These are phyloP conservation scores for Hanseniaspora hatyaiensis DNA, from an alignment of 805 yeast genomes.

Conservation along the genomic window DNA sequence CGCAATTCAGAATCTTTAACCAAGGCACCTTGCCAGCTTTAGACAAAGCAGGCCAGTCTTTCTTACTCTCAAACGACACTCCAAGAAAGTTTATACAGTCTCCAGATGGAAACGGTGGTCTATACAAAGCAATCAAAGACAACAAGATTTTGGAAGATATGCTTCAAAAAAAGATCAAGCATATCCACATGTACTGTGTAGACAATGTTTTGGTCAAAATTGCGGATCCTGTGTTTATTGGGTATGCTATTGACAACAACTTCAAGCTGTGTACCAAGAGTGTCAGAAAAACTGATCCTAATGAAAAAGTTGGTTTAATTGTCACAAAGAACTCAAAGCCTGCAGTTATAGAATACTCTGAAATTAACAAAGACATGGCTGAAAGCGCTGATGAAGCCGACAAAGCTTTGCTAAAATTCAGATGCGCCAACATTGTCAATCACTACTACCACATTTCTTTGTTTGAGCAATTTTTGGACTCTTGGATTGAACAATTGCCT, in stretches of 20 bases:
- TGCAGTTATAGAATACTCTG: slow-evolving; percentile 90
- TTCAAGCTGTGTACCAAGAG: slow-evolving; percentile 83
- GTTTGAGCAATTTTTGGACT: slow-evolving; percentile 44
- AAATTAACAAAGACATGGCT: slow-evolving; percentile 65
- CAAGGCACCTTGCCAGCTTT: slow-evolving; percentile 95
- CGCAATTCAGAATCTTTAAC: slow-evolving; percentile 68
- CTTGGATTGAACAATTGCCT: slow-evolving; percentile 70
- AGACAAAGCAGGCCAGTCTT: slow-evolving; percentile 51
- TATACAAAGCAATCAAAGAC: slow-evolving; percentile 67
- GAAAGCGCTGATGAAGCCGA: slow-evolving; percentile 46
- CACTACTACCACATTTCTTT: slow-evolving; percentile 86
- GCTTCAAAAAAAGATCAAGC: slow-evolving; percentile 56
- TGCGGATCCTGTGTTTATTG: slow-evolving; percentile 80
- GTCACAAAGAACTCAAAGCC: slow-evolving; percentile 60
- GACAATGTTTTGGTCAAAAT: slow-evolving; percentile 85
- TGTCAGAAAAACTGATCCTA: slow-evolving; percentile 80
- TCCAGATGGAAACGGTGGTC: slow-evolving; percentile 98
- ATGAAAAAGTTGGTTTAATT: slow-evolving; percentile 84
- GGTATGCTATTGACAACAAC: slow-evolving; percentile 59
- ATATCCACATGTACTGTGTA: slow-evolving; percentile 92
- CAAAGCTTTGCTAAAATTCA: slow-evolving; percentile 48
- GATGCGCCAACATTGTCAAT: slow-evolving; percentile 96
- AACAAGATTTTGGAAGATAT: slow-evolving; percentile 62
- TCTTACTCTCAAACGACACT: slow-evolving; percentile 46
- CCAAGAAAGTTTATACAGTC: slow-evolving; percentile 52